Conservation (phyloP, 176 grass and related monocot species). For the Triticum dicoccoides region DNA sequence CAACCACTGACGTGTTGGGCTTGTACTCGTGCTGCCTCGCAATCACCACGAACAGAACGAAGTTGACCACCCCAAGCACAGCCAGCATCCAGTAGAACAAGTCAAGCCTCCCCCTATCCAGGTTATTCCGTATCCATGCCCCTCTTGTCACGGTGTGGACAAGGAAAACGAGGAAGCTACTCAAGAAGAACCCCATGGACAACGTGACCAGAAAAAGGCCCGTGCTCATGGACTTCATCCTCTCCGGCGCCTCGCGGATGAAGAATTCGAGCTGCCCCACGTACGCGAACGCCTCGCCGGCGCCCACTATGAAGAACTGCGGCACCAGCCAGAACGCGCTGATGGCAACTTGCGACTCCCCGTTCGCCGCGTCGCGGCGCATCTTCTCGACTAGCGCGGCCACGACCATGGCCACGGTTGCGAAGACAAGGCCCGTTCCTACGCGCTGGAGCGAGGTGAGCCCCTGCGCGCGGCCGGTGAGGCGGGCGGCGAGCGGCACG, state of each 20-base stretch:
- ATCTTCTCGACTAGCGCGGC: slow-evolving; percentile 54
- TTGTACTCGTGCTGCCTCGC: slow-evolving; percentile 58
- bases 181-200: slow-evolving; percentile 67
- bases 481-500: slow-evolving; percentile 48
- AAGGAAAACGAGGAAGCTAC: slow-evolving; percentile 62
- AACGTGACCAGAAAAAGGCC: slow-evolving; percentile 56
- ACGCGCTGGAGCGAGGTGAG: slow-evolving; percentile 70
- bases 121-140: slow-evolving; percentile 56
- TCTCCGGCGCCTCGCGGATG: slow-evolving; percentile 61
- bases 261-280: slow-evolving; percentile 87
- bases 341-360: background rate
- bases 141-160: slow-evolving; percentile 32
- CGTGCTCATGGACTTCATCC: slow-evolving; percentile 77
- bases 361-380: slow-evolving; percentile 36
- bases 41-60: slow-evolving; percentile 46
- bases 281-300: slow-evolving; percentile 72
- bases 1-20: background rate
- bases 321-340: slow-evolving; percentile 73
- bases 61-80: slow-evolving; percentile 58
- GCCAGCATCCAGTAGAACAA: slow-evolving; percentile 73
- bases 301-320: slow-evolving; percentile 69
- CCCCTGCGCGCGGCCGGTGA: slow-evolving; percentile 53
- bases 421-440: slow-evolving; percentile 41
- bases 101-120: slow-evolving; percentile 53
- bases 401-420: slow-evolving; percentile 49